Base-by-base conservation (phyloP, 441 rosid species). In the Gossypium schwendimanii region DNA sequence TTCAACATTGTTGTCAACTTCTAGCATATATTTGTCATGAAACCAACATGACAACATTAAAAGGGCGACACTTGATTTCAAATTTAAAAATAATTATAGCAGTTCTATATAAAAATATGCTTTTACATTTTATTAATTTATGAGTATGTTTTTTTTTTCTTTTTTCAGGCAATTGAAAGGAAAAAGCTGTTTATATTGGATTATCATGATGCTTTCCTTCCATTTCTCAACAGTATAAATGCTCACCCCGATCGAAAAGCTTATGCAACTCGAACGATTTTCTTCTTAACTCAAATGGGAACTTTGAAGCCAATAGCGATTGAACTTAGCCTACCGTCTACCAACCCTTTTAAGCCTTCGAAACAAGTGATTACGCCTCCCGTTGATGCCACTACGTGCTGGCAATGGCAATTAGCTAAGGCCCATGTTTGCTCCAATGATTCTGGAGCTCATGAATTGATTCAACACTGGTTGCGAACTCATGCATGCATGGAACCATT, bases 381-480 rank as follows among this genome's bases (percentile, higher is more conserved):
- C 0, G 74, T 58, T 47, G 74, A 71, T 60, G 74, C 74, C 26
- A 71, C 74, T 18, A 45, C 58, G 6, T 58, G 5, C 54, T 71
- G 74, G 74, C 74, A 44, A n/a, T 71, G 74, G 74, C 74, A 71
- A 59, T 44, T 71, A 15, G 74, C 66, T n/a, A 71, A 71, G 47
- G 67, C 74, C 41, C 74, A 71, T 58, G 74, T 60, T 14, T 45
- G 74, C 74, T 71, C 74, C 20, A 71, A 59, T 9, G 74, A 71
- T 26, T 58, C 74, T 10, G 74, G 74, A 45, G 74, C 41, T 41
- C 74, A 71, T 71, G 57, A 71, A 26, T 39, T 71, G 41, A 59
- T 71, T 45, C 74, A 71, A 9, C 74, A 71, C 6, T 71, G 74
- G 94, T 83, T 71, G 57, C 53, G 66, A 3, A 71, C 67, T 20